phyloP scores from a whole-genome alignment of 352 stramenopile genomes.

The Globisporangium cederbergense region DNA sequence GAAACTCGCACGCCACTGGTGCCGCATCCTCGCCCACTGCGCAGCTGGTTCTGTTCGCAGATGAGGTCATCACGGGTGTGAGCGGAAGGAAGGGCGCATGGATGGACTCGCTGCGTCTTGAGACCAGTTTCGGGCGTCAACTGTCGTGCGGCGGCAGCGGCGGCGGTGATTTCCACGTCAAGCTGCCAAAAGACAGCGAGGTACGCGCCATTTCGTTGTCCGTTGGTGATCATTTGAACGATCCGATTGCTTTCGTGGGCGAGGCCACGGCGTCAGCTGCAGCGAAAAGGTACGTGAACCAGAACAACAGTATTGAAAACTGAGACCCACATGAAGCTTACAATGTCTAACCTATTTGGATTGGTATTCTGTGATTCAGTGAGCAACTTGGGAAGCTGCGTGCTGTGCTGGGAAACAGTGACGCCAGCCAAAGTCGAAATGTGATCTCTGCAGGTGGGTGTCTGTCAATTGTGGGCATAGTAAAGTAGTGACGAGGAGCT shows the following conservation, averaged over 20 bases:
- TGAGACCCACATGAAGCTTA: not conserved
- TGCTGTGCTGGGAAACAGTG: constrained; percentile 14
- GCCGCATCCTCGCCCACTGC: constrained; percentile 29
- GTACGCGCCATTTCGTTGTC: constrained; percentile 63
- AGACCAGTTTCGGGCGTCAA: constrained; percentile 64
- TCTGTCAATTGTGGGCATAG: not conserved
- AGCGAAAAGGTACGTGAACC: constrained; percentile 5
- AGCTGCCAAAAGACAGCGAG: constrained; percentile 27
- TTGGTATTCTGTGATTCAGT: constrained; percentile 15
- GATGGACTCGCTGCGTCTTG: constrained; percentile 58
- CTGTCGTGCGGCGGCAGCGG: constrained; percentile 57
- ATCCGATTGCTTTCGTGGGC: constrained; percentile 47
- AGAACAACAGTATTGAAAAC: not conserved
- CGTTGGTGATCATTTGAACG: constrained; percentile 63
- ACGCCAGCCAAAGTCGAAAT: constrained; percentile 19
- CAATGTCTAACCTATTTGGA: not conserved
- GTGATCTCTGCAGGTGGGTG: constrained; percentile 35
- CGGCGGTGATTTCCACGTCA: constrained; percentile 49
- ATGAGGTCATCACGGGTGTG: constrained; percentile 49
- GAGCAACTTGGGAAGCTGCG: constrained; percentile 23
- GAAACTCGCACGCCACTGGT: constrained; percentile 39
- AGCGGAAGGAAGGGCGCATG: constrained; percentile 70
- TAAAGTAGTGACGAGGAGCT: not conserved
- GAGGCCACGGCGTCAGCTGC: constrained; percentile 2
- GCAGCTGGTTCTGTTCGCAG: constrained; percentile 33